These are phyloP conservation scores for Metschnikowia chrysomelidarum DNA, from an alignment of 805 yeast species.

Conservation along the genomic window DNA sequence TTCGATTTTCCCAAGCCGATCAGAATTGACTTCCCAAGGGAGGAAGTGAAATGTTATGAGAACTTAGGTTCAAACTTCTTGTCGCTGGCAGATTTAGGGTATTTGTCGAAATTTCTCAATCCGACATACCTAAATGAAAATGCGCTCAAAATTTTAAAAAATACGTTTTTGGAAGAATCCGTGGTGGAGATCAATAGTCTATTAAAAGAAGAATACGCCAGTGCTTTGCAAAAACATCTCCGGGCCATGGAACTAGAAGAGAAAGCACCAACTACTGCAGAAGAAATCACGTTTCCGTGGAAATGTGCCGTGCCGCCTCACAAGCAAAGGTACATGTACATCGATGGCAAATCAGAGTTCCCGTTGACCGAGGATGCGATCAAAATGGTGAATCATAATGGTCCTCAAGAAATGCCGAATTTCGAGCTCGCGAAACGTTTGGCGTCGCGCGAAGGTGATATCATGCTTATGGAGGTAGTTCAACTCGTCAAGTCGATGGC, in stretches of 20 bases:
- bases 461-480: constrained; percentile 51
- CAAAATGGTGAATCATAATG: constrained; percentile 28
- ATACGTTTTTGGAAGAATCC: constrained; percentile 63
- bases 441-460: constrained; percentile 27
- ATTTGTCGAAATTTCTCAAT: constrained; percentile 55
- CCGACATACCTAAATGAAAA: constrained; percentile 40
- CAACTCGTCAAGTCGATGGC: constrained; percentile 56
- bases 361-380: constrained; percentile 35
- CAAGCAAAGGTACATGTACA: constrained; percentile 80
- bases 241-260: constrained; percentile 60
- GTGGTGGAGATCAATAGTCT: constrained; percentile 65
- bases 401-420: constrained; percentile 55
- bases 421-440: constrained; percentile 38
- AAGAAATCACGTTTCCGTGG: constrained; percentile 74
- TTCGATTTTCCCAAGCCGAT: constrained; percentile 76
- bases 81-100: constrained; percentile 42
- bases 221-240: constrained; percentile 43
- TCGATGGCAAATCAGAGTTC: constrained; percentile 58
- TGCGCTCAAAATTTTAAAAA: constrained; percentile 42
- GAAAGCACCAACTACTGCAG: constrained; percentile 53
- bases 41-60: constrained; percentile 36
- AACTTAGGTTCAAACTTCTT: constrained; percentile 1
- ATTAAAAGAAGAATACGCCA: constrained; percentile 55
- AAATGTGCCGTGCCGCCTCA: constrained; percentile 91
- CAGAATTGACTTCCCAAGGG: constrained; percentile 41